phyloP scores from a whole-genome alignment of 106 monocot species.

The Dactylorhiza incarnata region DNA sequence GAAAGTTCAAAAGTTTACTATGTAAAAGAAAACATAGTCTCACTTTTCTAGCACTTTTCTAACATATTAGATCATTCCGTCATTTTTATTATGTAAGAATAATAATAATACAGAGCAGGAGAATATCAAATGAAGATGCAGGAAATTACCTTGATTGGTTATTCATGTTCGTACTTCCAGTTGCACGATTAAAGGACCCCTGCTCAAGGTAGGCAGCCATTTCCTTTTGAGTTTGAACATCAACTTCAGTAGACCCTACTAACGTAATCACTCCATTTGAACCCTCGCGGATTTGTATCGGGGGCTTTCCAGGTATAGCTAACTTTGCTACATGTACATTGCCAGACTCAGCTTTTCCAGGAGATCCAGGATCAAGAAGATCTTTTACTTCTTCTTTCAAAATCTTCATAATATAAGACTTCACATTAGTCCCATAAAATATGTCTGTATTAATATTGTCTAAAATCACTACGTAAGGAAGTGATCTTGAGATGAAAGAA shows the following conservation, averaged over 20 bases:
- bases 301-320: slow-evolving; percentile 68
- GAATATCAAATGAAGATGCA: neutral
- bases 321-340: slow-evolving; percentile 57
- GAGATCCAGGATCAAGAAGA: slow-evolving; percentile 57
- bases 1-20: neutral
- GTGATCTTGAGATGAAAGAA: neutral
- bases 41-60: neutral
- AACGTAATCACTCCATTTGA: slow-evolving; percentile 98
- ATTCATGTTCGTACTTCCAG: slow-evolving; percentile 99
- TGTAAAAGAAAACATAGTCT: neutral
- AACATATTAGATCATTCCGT: neutral
- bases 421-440: neutral
- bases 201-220: slow-evolving; percentile 90
- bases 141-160: slow-evolving; percentile 80
- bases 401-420: slow-evolving; percentile 46
- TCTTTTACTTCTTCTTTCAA: slow-evolving; percentile 99
- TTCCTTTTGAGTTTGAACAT: slow-evolving; percentile 76
- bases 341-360: slow-evolving; percentile 46
- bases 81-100: neutral
- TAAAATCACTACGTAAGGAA: neutral
- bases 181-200: slow-evolving; percentile 80
- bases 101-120: neutral
- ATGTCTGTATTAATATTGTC: neutral
- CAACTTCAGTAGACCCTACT: slow-evolving; percentile 84
- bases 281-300: slow-evolving; percentile 89